Evolutionary conservation across 139 green algal species (phyloP).

Genomic region (Diplosphaera chodatii): DNA sequence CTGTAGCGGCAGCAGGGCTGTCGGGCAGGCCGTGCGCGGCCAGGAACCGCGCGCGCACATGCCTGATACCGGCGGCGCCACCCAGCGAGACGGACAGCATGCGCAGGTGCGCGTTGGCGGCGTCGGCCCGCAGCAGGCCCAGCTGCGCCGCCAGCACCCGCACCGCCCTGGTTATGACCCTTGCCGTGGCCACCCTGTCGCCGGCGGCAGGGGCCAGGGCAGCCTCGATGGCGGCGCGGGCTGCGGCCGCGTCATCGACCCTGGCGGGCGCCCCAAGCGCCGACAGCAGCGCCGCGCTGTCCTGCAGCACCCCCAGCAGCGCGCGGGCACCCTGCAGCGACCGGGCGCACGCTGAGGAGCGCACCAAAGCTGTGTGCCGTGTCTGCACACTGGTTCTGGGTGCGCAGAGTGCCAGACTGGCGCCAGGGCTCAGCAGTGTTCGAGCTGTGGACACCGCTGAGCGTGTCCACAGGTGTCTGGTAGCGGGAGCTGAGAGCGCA

Average conservation of each 20-base stretch:
- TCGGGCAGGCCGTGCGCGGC: not conserved
- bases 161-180: conserved; percentile 36
- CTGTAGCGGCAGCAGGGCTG: not conserved
- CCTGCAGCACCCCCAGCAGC: conserved; percentile 27
- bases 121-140: conserved; percentile 68
- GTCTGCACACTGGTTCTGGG: no score
- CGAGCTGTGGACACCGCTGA: no score
- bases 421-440: no score
- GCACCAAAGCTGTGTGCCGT: no score
- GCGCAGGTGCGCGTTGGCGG: conserved; percentile 62
- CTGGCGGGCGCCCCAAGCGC: conserved; percentile 28
- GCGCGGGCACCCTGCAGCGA: not conserved
- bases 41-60: conserved; percentile 28
- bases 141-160: conserved; percentile 60
- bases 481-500: no score
- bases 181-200: no score
- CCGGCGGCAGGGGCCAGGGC: conserved; percentile 16
- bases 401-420: no score
- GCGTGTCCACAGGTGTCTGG: no score
- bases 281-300: conserved; percentile 18
- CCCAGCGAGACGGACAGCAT: conserved; percentile 29
- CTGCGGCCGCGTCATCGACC: conserved; percentile 14
- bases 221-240: conserved; percentile 10
- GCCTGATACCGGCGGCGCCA: conserved; percentile 17
- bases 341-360: no score